phyloP scores from a whole-genome alignment of 495 filamentous ascomycete species.

The Filosporella fistucella region DNA sequence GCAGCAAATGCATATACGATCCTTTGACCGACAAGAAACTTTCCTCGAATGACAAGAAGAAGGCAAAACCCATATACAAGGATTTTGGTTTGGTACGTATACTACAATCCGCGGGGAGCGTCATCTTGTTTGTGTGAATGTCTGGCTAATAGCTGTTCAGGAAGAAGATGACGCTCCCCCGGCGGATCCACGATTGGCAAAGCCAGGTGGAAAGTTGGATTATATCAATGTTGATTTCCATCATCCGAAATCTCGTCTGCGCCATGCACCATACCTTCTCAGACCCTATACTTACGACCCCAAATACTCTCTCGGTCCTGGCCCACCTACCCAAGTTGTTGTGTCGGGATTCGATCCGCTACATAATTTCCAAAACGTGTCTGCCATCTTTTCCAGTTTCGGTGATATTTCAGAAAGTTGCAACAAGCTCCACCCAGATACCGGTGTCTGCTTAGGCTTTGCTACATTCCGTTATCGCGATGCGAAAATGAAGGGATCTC shows the following conservation, averaged over 20 bases:
- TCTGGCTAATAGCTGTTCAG: constrained; percentile 38
- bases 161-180: constrained; percentile 65
- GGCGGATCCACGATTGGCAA: constrained; percentile 72
- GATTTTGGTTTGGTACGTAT: constrained; percentile 64
- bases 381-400: constrained; percentile 76
- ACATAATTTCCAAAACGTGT: constrained; percentile 70
- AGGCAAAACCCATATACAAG: constrained; percentile 62
- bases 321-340: constrained; percentile 83
- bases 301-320: constrained; percentile 77
- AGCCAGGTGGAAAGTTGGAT: constrained; percentile 41
- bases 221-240: constrained; percentile 62
- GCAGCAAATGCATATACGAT: constrained; percentile 69
- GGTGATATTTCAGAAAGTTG: constrained; percentile 85
- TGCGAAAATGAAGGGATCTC: constrained; percentile 39
- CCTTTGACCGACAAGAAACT: constrained; percentile 62
- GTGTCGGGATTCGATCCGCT: constrained; percentile 93
- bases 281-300: constrained; percentile 75
- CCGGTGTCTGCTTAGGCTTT: constrained; percentile 87
- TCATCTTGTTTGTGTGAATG: constrained; percentile 50
- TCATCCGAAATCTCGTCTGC: constrained; percentile 68
- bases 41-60: constrained; percentile 58
- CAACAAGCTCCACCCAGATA: constrained; percentile 88
- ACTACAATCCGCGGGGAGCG: constrained; percentile 45
- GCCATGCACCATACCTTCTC: constrained; percentile 71
- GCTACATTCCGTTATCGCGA: constrained; percentile 88